Evolutionary conservation across 495 filamentous ascomycete species (phyloP), one percentile per base, ranked within the genome.

Genomic region (Cryomyces antarcticus): DNA sequence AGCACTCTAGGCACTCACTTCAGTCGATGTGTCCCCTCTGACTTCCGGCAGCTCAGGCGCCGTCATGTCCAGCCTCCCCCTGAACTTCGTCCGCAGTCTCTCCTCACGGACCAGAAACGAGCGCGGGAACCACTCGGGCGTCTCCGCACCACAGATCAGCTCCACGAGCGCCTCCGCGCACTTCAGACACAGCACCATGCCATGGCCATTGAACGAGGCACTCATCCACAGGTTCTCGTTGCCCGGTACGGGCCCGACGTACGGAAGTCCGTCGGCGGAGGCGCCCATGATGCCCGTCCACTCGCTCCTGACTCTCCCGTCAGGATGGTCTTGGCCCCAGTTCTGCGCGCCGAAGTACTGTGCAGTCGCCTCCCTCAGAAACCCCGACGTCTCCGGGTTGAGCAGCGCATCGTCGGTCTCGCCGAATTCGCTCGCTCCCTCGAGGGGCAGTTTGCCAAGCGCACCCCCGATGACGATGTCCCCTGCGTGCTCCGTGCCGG

Each of bases 391-490:
- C 4, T 57, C 54, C 12, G 57, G 48, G 49, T 82, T 71, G 41
- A 65, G 49, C 41, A 48, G 59, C n/a, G 62, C 68, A 57, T 83
- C 78, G 57, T 73, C 73, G 36, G 58, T 71, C 24, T 56, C 68
- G 29, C 69, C 71, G 45, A 52, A 73, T 50, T 67, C 70, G 13
- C 55, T 52, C 49, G 66, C 46, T 7, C 72, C 73, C 0, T 62
- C 61, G 11, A 61, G 48, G 3, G 49, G 47, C 4, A 65, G 60
- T 37, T 65, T 62, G 0, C 63, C 69, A 4, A 78, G 59, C 4
- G 78, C 79, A 9, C 81, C 78, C 6, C 81, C 70, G 28, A 83
- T 82, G 31, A 81, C 58, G n/a, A 82, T 70, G 43, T 84, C 76
- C 4, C 72, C 70, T 9, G 55, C 64, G 11, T 62, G 62, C 13